phyloP scores from a whole-genome alignment of 2,329 filamentous ascomycete species.

The Triangularia setosa region DNA sequence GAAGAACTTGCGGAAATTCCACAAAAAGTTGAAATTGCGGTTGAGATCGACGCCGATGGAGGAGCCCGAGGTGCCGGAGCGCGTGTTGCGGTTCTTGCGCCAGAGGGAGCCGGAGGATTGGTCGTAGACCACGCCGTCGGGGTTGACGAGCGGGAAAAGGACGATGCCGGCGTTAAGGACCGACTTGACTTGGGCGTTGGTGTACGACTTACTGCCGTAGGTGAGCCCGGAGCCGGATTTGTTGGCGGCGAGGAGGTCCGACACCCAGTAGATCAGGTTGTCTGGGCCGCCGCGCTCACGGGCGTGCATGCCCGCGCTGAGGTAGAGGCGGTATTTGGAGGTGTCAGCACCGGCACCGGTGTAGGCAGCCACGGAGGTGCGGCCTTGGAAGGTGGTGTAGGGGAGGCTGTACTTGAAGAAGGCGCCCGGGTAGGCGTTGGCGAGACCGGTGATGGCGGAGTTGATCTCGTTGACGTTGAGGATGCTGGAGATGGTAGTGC shows the following conservation, averaged over 20 bases:
- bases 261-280: conserved; percentile 47
- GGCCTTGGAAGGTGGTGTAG: conserved; percentile 41
- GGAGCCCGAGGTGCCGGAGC: conserved; percentile 31
- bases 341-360: conserved; percentile 33
- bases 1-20: conserved; percentile 48
- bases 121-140: conserved; percentile 51
- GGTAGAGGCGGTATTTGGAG: conserved; percentile 41
- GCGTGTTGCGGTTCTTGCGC: conserved; percentile 54
- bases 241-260: conserved; percentile 53
- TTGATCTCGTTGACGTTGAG: conserved; percentile 44
- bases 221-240: conserved; percentile 40
- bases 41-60: conserved; percentile 50
- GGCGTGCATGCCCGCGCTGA: conserved; percentile 53
- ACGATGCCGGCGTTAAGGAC: conserved; percentile 52
- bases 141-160: conserved; percentile 49
- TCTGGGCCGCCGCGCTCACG: conserved; percentile 43
- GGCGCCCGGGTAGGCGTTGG: conserved; percentile 36
- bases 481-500: conserved; percentile 37
- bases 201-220: conserved; percentile 51
- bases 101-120: conserved; percentile 48
- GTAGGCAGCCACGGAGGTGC: conserved; percentile 36
- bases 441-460: conserved; percentile 42
- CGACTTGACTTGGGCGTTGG: conserved; percentile 47
- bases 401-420: conserved; percentile 41
- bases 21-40: conserved; percentile 56